Evolutionary conservation across 2,329 filamentous ascomycete species (phyloP).

Genomic region (Ceratocystis papillata): DNA sequence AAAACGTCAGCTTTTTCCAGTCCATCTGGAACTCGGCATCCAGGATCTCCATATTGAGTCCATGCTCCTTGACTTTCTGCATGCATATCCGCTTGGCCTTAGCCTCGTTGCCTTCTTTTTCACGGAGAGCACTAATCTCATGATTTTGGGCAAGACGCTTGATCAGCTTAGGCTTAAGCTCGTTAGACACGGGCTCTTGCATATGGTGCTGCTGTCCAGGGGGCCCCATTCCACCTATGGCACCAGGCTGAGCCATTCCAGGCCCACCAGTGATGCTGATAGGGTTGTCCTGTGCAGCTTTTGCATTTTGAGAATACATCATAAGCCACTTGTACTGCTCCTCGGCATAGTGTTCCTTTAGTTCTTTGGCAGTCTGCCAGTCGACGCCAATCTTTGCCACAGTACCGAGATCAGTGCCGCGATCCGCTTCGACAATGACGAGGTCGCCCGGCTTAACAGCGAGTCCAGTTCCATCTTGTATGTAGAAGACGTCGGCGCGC

Average conservation of each 20-base stretch:
- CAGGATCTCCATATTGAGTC: slow-evolving; percentile 94
- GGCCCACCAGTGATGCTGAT: slow-evolving; percentile 38
- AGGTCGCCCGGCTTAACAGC: slow-evolving; percentile 84
- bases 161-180: slow-evolving; percentile 92
- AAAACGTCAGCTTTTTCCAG: slow-evolving; percentile 97
- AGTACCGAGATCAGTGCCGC: slow-evolving; percentile 88
- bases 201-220: slow-evolving; percentile 61
- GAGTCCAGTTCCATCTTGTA: slow-evolving; percentile 87
- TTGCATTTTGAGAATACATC: slow-evolving; percentile 85
- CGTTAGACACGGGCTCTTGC: slow-evolving; percentile 58
- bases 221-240: slow-evolving; percentile 68
- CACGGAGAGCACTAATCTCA: slow-evolving; percentile 76
- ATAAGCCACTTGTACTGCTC: slow-evolving; percentile 98
- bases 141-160: slow-evolving; percentile 87
- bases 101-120: slow-evolving; percentile 95
- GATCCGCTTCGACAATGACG: slow-evolving; percentile 94
- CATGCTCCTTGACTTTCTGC: slow-evolving; percentile 90
- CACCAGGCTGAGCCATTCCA: slow-evolving; percentile 34
- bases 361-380: slow-evolving; percentile 74
- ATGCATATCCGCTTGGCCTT: slow-evolving; percentile 95
- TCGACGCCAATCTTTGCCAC: slow-evolving; percentile 81
- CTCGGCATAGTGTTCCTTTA: slow-evolving; percentile 84
- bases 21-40: slow-evolving; percentile 99
- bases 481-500: slow-evolving; percentile 90
- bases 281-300: slow-evolving; percentile 49